These are phyloP conservation scores for Chalaropsis thielavioides DNA, from an alignment of 2,329 filamentous ascomycete genomes.

Conservation along the genomic window DNA sequence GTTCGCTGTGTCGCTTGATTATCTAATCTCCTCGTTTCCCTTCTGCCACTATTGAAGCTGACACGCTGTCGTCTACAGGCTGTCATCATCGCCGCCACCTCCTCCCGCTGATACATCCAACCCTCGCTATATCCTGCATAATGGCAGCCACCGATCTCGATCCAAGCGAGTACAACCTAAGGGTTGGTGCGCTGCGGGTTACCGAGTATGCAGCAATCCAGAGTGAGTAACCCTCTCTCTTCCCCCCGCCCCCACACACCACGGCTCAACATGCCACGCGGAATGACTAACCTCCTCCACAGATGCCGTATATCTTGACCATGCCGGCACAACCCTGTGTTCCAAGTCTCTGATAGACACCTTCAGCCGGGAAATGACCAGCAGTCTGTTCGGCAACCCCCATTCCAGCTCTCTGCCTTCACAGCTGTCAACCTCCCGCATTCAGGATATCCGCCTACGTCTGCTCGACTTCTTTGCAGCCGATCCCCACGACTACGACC, in stretches of 20 bases:
- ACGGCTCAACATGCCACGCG: not conserved
- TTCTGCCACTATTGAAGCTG: too few species aligned
- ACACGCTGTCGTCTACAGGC: too few species aligned
- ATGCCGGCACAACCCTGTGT: slow-evolving; percentile 43
- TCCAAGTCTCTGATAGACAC: slow-evolving; percentile 41
- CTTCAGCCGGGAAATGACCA: slow-evolving; percentile 40
- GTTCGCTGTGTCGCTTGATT: not conserved
- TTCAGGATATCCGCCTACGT: slow-evolving; percentile 40
- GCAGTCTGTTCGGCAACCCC: slow-evolving; percentile 51
- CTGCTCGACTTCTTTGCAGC: slow-evolving; percentile 45
- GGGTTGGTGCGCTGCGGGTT: slow-evolving; percentile 43
- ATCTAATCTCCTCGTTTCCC: too few species aligned
- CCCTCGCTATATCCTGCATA: not conserved
- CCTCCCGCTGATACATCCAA: too few species aligned
- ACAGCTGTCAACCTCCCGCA: slow-evolving; percentile 39
- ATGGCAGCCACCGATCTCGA: slow-evolving; percentile 9
- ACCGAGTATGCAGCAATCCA: slow-evolving; percentile 56
- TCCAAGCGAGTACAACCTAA: slow-evolving; percentile 36
- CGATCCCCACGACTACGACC: slow-evolving; percentile 42
- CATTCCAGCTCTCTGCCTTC: slow-evolving; percentile 50
- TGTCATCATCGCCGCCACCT: too few species aligned
- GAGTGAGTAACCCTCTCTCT: slow-evolving; percentile 31
- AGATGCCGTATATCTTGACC: slow-evolving; percentile 39
- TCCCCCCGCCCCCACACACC: not conserved
- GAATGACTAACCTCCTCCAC: slow-evolving; percentile 18